These are phyloP conservation scores for Talaromyces sp. DNA, from an alignment of 2,329 filamentous ascomycete species.

Conservation along the genomic window DNA sequence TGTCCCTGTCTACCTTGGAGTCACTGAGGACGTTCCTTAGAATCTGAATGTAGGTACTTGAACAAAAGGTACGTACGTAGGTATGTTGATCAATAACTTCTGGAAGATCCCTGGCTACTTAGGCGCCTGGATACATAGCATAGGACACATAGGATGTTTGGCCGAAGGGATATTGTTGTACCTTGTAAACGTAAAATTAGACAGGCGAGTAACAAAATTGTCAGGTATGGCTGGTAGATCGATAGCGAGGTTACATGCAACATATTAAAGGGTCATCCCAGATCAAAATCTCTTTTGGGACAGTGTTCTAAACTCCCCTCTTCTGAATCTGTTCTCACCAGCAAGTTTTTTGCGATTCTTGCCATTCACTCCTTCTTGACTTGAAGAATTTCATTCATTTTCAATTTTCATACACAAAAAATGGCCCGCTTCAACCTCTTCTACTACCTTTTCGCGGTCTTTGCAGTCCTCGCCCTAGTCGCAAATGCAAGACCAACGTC, in stretches of 20 bases:
- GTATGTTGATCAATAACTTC: constrained; percentile 11
- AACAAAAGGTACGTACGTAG: neutral
- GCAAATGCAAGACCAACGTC: constrained; percentile 25
- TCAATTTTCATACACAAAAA: constrained; percentile 13
- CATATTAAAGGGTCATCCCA: neutral
- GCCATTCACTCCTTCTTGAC: neutral
- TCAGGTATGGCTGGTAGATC: neutral
- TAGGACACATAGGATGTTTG: neutral
- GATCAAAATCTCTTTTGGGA: neutral
- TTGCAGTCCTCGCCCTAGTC: constrained; percentile 27
- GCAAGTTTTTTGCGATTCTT: neutral
- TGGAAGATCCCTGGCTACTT: neutral
- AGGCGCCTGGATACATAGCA: neutral
- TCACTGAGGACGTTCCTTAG: neutral
- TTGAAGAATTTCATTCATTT: neutral
- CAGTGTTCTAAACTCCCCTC: neutral
- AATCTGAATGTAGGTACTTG: neutral
- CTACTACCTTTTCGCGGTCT: constrained; percentile 26
- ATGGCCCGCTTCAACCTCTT: constrained; percentile 29
- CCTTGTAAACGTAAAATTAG: neutral
- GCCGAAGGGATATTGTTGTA: neutral
- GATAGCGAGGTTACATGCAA: neutral
- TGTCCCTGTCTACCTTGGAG: neutral
- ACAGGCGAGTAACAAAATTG: neutral
- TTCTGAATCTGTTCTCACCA: neutral